Base-by-base conservation (phyloP, 805 yeast genomes). In the Debaryomyces tyrocola region DNA sequence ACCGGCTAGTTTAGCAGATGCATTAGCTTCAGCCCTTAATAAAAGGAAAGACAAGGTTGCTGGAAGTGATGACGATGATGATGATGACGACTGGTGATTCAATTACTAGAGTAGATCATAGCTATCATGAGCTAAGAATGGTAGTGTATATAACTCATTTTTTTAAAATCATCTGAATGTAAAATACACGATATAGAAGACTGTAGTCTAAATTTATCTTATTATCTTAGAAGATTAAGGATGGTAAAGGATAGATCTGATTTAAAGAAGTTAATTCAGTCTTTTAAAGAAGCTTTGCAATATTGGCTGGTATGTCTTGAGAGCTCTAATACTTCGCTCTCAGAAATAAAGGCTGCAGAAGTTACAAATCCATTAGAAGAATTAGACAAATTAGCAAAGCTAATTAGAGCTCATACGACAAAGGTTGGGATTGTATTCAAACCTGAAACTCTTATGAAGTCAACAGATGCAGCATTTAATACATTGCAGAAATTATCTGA, bases 1-100 rank as follows among this genome's bases (percentile, higher is more conserved):
- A 40, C 81, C 86, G 1, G 86, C 82, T 1, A 74, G 80, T 11
- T 68, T 90, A 48, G 96, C 96, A 1, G 95, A 88, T 64, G 96
- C 96, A 0, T 70, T 90, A 43, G 90, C 95, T 8, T 87, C 87
- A 14, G 98, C 97, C 3, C 75, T 92, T 53, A 87, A 77, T 57
- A 80, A 82, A 46, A 79, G 97, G 59, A 92, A 92, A 67, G 82
- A 79, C 17, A 90, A 89, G 63, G 96, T 92, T 6, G 78, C 87
- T 1, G 80, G 76, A 15, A 83, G 90, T 54, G 96, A 90, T 52
- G 94, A 86, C 49, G 96, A 87, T 55, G 94, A 87, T 52, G 91
- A 87, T 49, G 96, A 89, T 44, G 73, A 68, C 24, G 46, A 39
- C 20, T 39, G 42, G 42, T 39, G 27, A 18, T 14, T 10, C 27